Conservation (phyloP, 345 rosid species). For the Gossypium longicalyx region DNA sequence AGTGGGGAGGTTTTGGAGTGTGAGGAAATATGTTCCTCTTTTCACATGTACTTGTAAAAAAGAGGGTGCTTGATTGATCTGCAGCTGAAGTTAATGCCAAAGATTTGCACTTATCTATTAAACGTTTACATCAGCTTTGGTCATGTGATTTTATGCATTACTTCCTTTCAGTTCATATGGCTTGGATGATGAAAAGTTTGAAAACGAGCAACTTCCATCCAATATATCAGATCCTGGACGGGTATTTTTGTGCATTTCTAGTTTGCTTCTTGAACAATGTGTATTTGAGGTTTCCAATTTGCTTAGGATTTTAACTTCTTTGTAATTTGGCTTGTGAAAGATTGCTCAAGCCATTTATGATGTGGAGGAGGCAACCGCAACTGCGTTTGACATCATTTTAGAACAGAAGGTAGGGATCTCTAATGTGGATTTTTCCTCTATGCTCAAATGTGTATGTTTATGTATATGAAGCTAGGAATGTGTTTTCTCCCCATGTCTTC, state of each 20-base stretch:
- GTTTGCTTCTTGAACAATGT: constrained; percentile 10
- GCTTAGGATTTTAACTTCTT: constrained; percentile 21
- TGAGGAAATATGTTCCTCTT: not conserved
- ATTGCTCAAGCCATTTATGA: constrained; percentile 80
- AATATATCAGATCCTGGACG: constrained; percentile 71
- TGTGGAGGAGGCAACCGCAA: constrained; percentile 85
- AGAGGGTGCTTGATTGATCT: constrained; percentile 1
- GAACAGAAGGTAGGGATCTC: constrained; percentile 55
- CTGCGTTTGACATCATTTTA: constrained; percentile 73
- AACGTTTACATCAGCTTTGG: not conserved
- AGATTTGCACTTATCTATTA: constrained; percentile 2
- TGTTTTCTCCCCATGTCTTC: not conserved
- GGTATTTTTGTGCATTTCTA: constrained; percentile 43
- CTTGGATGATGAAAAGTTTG: constrained; percentile 77
- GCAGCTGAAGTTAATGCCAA: not conserved
- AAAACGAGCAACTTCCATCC: constrained; percentile 60
- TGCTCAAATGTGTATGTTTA: not conserved
- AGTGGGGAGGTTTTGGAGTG: not conserved
- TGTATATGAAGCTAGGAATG: not conserved
- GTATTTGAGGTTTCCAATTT: not conserved
- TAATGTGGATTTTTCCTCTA: not conserved
- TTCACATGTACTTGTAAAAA: not conserved
- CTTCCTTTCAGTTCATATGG: constrained; percentile 59
- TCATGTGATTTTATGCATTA: constrained; percentile 8
- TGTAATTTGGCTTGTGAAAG: constrained; percentile 34